A percentile compares a stretch with the other conserved stretches of the same genome.
These are phyloP conservation scores for Ceratobasidium theobromae DNA, from an alignment of 1,284 basidiomycete genomes.

Conservation along the genomic window DNA sequence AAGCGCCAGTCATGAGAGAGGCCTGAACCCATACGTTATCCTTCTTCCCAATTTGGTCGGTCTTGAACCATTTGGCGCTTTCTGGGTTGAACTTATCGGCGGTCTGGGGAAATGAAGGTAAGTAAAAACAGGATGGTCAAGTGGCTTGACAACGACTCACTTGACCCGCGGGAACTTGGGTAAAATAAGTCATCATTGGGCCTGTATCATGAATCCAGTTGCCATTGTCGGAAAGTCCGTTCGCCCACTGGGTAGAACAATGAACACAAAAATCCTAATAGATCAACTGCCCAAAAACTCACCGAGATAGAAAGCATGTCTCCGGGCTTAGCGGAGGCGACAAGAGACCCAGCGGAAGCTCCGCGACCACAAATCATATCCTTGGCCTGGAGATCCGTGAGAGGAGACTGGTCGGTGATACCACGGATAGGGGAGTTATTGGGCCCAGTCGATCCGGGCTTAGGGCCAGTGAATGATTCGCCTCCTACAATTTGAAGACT, in stretches of 20 bases:
- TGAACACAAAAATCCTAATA: background rate
- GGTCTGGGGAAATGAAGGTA: background rate
- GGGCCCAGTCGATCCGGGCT: constrained; percentile 40
- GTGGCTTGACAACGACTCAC: background rate
- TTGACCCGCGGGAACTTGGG: constrained; percentile 38
- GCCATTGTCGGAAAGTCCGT: constrained; percentile 49
- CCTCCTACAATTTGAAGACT: background rate
- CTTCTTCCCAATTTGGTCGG: constrained; percentile 26
- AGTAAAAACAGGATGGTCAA: background rate
- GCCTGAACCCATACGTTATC: constrained; percentile 47
- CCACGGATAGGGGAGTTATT: constrained; percentile 59
- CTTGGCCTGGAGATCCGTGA: constrained; percentile 62
- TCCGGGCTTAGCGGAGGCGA: constrained; percentile 64
- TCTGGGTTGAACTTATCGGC: constrained; percentile 13
- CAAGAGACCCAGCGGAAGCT: constrained; percentile 53
- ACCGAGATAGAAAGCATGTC: constrained; percentile 54
- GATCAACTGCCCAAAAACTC: background rate
- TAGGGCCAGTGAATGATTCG: constrained; percentile 48
- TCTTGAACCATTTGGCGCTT: constrained; percentile 30
- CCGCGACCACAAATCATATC: constrained; percentile 63
- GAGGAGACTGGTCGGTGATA: constrained; percentile 57
- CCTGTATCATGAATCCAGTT: constrained; percentile 71
- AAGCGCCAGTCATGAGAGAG: constrained; percentile 42
- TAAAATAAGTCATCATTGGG: constrained; percentile 71
- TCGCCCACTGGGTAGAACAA: constrained; percentile 4